Evolutionary conservation across 495 filamentous ascomycete species (phyloP).

Genomic region (Astrothelium macrocarpum): DNA sequence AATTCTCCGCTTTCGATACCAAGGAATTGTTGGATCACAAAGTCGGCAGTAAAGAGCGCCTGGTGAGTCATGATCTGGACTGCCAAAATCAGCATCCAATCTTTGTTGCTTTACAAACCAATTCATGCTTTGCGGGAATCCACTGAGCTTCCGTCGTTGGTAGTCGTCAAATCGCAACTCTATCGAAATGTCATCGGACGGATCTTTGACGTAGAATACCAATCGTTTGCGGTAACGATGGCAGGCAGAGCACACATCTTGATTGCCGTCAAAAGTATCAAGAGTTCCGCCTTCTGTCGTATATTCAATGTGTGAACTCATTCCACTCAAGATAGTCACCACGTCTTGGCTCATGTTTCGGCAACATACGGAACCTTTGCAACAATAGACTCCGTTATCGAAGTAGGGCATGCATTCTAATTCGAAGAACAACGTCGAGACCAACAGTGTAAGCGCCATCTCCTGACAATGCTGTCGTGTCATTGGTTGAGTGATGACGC

Average conservation of each 20-base stretch:
- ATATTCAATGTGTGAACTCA: neutral
- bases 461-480: neutral
- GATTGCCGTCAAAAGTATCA: neutral
- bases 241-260: neutral
- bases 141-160: neutral
- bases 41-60: neutral
- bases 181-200: neutral
- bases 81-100: slow-evolving; percentile 4
- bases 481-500: neutral
- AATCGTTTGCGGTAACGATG: neutral
- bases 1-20: too few species aligned
- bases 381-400: neutral
- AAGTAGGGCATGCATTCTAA: neutral
- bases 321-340: neutral
- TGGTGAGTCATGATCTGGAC: slow-evolving; percentile 1
- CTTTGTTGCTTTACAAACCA: slow-evolving; percentile 8
- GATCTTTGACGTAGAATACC: neutral
- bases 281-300: neutral
- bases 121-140: slow-evolving; percentile 7
- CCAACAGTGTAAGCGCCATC: neutral
- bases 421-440: slow-evolving; percentile 3
- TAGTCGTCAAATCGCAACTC: neutral
- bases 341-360: neutral
- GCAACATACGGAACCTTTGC: neutral
- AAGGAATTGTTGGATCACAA: neutral